A percentile compares a stretch with the other conserved stretches of the same genome.
phyloP scores from a whole-genome alignment of 768 basidiomycete species.

The Suillus alpinus region DNA sequence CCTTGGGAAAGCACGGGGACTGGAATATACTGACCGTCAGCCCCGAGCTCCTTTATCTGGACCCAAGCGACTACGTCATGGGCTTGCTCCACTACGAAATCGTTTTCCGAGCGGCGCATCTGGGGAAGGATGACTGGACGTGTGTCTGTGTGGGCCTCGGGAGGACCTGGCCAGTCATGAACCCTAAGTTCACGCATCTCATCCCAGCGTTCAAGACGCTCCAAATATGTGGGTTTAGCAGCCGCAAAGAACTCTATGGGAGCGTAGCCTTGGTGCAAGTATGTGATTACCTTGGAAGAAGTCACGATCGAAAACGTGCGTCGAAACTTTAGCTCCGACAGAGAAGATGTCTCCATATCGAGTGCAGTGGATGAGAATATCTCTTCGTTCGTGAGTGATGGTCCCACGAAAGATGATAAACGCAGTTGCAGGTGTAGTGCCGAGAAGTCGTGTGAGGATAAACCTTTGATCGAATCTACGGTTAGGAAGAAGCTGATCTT shows the following conservation, averaged over 20 bases:
- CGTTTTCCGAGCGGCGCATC: conserved; percentile 92
- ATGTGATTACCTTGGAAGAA: conserved; percentile 66
- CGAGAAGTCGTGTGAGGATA: conserved; percentile 88
- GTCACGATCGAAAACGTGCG: conserved; percentile 78
- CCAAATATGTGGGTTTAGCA: conserved; percentile 77
- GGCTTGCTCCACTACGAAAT: conserved; percentile 81
- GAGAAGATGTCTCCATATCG: conserved; percentile 67
- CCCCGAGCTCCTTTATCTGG: conserved; percentile 82
- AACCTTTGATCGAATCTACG: conserved; percentile 84
- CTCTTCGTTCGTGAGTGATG: conserved; percentile 68
- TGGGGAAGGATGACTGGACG: conserved; percentile 47
- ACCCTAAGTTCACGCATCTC: conserved; percentile 79
- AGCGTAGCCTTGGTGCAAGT: conserved; percentile 75
- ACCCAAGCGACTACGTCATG: conserved; percentile 92
- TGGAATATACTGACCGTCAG: conserved; percentile 80
- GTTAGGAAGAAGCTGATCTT: conserved; percentile 84
- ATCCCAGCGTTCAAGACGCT: conserved; percentile 91
- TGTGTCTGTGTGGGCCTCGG: conserved; percentile 31
- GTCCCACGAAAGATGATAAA: conserved; percentile 82
- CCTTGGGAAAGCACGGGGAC: conserved; percentile 80
- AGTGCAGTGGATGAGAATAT: conserved; percentile 74
- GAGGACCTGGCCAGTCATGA: conserved; percentile 35
- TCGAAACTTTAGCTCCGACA: conserved; percentile 82
- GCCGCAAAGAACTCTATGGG: conserved; percentile 90
- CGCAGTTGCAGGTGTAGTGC: conserved; percentile 85